Percentiles rank a stretch among this genome's conserved stretches.
Evolutionary conservation across 805 yeast genomes (phyloP).

Genomic region (Candida broadrunensis): DNA sequence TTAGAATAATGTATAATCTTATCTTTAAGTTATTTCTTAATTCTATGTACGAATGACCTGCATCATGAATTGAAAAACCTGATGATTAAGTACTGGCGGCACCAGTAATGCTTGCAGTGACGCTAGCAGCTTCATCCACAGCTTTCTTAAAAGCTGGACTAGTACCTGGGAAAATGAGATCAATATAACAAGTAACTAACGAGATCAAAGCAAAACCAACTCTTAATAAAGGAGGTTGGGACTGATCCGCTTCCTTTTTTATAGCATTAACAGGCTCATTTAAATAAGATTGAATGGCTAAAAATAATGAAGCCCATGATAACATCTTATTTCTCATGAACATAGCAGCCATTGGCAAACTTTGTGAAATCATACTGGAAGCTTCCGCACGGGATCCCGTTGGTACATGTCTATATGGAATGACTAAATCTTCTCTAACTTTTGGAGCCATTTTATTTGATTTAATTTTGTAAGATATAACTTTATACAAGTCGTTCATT

Average conservation of each 20-base stretch:
- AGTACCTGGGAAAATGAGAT: constrained; percentile 44
- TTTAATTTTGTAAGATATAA: too few species aligned
- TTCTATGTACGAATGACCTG: not conserved
- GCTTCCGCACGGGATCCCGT: constrained; percentile 47
- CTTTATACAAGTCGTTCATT: too few species aligned
- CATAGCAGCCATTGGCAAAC: constrained; percentile 70
- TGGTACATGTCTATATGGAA: constrained; percentile 46
- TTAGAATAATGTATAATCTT: not conserved
- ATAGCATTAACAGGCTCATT: constrained; percentile 40
- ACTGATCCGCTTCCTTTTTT: constrained; percentile 14
- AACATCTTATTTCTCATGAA: constrained; percentile 57
- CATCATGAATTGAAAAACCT: not conserved
- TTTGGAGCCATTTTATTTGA: constrained; percentile 23
- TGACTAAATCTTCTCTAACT: constrained; percentile 30
- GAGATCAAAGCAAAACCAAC: constrained; percentile 46
- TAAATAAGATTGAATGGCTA: constrained; percentile 47
- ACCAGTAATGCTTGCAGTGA: constrained; percentile 14
- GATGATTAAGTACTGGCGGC: constrained; percentile 4
- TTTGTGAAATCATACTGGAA: constrained; percentile 45
- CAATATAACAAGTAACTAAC: constrained; percentile 53
- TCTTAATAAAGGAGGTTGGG: constrained; percentile 48
- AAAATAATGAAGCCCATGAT: constrained; percentile 55
- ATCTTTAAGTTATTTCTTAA: not conserved
- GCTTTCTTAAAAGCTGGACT: constrained; percentile 27
- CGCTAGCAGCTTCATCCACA: constrained; percentile 15